Evolutionary conservation across 2,329 filamentous ascomycete genomes (phyloP).

Genomic region (Fusarium xyrophilum): DNA sequence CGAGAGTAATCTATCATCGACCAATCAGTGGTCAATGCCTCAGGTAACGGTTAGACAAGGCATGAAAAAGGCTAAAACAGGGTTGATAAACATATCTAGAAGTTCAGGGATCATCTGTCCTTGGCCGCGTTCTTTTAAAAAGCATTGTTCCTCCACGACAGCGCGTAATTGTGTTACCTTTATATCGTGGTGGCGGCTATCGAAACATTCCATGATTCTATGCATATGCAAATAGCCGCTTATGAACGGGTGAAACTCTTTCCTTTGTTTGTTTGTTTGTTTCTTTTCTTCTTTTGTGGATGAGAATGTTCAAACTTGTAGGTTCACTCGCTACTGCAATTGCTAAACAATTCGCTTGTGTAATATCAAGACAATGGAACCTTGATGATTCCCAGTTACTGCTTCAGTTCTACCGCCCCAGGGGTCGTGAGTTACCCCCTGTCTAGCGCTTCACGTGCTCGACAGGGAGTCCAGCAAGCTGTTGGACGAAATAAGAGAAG

Average conservation of each 20-base stretch:
- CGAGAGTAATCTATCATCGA: not conserved
- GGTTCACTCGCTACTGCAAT: not conserved
- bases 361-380: not conserved
- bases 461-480: constrained; percentile 10
- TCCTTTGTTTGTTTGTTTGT: not conserved
- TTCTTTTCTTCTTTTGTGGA: not conserved
- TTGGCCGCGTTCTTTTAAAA: not conserved
- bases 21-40: constrained; percentile 27
- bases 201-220: constrained; percentile 16
- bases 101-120: constrained; percentile 2
- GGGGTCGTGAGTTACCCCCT: not conserved
- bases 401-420: constrained; percentile 17
- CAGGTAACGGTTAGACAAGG: constrained; percentile 7
- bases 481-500: not conserved
- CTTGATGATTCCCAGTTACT: constrained; percentile 10
- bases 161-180: constrained; percentile 13
- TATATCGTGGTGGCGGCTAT: constrained; percentile 27
- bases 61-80: constrained; percentile 7
- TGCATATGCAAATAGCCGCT: constrained; percentile 25
- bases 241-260: not conserved
- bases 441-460: constrained; percentile 23
- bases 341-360: not conserved
- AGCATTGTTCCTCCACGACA: constrained; percentile 7
- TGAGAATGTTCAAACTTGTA: not conserved
- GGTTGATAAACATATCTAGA: not conserved